Base-by-base conservation (phyloP, 164 flowering plant species). In the Nymphaea thermarum region DNA sequence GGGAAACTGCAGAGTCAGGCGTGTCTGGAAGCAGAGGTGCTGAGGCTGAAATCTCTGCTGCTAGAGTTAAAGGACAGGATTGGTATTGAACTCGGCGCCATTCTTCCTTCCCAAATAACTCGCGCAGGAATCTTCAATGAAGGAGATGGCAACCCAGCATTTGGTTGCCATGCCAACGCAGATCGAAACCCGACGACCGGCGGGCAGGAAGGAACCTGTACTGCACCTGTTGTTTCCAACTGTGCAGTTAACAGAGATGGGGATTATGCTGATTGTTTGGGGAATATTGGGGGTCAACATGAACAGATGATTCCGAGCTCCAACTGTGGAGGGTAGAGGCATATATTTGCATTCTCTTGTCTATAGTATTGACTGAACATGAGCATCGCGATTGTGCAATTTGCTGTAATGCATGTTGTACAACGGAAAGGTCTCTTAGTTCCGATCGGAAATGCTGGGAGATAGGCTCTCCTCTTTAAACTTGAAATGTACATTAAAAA, bases 11-110 rank as follows among this genome's bases (percentile, higher is more conserved):
- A 86, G 62, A 79, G 88, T 36, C 86, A 80, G 43, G 79, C 84
- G 3, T n/a, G 61, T 67, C 76, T 89, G 12, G 96, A 89, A 71
- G 78, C 84, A 0, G 92, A 89, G 74, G 76, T 80, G 45, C 5
- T 67, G 47, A 83, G 91, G 75, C 77, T 89, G 42, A 80, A 81
- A 47, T 42, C 75, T 43, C 69, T 89, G 15, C 42, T 89, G 57
- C 53, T 74, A 6, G 87, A 85, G 63, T 51, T 89, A 14, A 76
- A 79, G 68, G 87, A 86, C 6, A 83, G 75, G 73, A 84, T 89
- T 36, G 88, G 84, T 44, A 42, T 36, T 10, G 96, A 86, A 68
- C 45, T 87, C 66, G 87, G 83, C n/a, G 57, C 57, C 36, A 64
- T 36, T 72, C 81, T 78, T 66, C 82, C 86, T 5, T 77, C 64